Base-by-base conservation (phyloP, 139 green algal genomes). In the Coelastrella sp. region DNA sequence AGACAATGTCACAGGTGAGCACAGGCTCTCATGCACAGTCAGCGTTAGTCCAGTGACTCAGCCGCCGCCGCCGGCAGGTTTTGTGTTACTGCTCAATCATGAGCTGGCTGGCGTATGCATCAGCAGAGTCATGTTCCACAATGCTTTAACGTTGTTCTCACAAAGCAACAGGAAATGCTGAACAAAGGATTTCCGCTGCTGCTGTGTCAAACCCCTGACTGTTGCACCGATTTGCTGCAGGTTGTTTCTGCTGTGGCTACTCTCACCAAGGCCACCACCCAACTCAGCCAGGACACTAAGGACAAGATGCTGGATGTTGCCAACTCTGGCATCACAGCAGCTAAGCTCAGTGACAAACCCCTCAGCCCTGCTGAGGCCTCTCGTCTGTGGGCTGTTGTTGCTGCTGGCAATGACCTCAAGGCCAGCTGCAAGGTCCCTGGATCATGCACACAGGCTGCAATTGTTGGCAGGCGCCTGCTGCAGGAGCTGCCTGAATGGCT, bases 171-270 rank as follows among this genome's bases (percentile, higher is more conserved):
- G 8, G 14, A 10, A 76, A 76, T 76, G 14, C 27, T 8, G 9
- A 12, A 84, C 15, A 63, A n/a, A 60, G 20, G 15, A 4, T 68
- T 35, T 66, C 15, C 6, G 25, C 5, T 49, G 56, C 20, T 35
- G 10, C 56, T 49, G 57, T 56, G 12, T 70, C 4, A 76, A n/a
- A 1, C 8, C 19, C 17, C 22, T 24, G 14, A 20, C 17, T 63
- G 12, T 12, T 75, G 60, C n/a, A 8, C 6, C 27, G 7, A 17
- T 83, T 49, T 25, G 8, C 57, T 58, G 59, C 81, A 86, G 81
- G 59, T 86, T 73, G 81, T 86, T 24, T 86, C 81, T 58, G 59
- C 81, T 59, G 81, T 86, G 1, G 81, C 81, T 8, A 86, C 81
- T 8, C 81, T 86, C 22, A 75, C 59, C 81, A 86, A 86, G 81